Evolutionary conservation across 164 flowering plant species (phyloP), one percentile per base, ranked within the genome.

Genomic region (Sedum album): DNA sequence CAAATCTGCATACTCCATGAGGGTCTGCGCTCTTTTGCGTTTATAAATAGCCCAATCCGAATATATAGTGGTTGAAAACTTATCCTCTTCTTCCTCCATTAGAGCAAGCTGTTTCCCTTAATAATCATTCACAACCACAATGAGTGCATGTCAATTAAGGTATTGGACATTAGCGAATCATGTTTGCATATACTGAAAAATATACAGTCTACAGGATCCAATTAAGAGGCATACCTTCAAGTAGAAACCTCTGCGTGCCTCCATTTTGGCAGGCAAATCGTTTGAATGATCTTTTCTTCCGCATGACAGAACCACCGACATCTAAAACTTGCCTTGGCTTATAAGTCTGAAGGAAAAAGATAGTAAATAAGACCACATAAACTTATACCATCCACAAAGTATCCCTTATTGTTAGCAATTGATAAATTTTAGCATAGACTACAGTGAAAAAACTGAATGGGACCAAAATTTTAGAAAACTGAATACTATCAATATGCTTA

Each of bases 1-100:
- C 73, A 90, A 60, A 71, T 93, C 93, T 1, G 98, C 91, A 57
- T 70, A 82, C 72, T 82, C 80, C 87, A 85, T 83, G 4, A 87
- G 87, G 64, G 48, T 11, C 72, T 90, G 96, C 0, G 96, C 98
- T 70, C 78, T 82, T 71, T 65, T 72, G 2, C 98, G 85, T 74
- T 87, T 86, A 5, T 0, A 14, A 63, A 82, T 26, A 1, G 97
- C 97, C 14, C 68, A 7, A 23, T 77, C 84, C 18, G 76, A 38
- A 2, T 79, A 76, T 66, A 36, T 78, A 1, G 66, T 64, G 15
- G 84, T 86, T 1, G 78, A 71, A 18, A 15, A 74, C 70, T 76
- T 77, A 2, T 94, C 87, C 68, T 82, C 86, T 61, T 88, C 77
- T 6, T 79, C 78, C 68, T 77, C 80, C 9, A 20, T 75, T 55